Base-by-base conservation (phyloP, 139 green algal species). In the Penium margaritaceum region DNA sequence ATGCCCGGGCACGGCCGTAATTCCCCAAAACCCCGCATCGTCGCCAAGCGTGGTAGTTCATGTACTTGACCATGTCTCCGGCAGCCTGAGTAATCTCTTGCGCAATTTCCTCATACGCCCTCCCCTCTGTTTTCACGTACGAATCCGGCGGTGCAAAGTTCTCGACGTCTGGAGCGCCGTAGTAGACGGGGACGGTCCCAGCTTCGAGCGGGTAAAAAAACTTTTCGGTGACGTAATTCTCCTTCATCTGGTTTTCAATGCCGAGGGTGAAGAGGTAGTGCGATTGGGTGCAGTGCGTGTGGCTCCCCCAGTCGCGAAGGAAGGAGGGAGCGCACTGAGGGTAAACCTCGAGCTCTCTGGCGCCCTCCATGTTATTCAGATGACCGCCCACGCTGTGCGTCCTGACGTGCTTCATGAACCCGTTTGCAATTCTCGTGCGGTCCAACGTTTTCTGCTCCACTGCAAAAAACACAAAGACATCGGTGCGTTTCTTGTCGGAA, bases 151-250 rank as follows among this genome's bases (percentile, higher is more conserved):
- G 51, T 4, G 51, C 51, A 5, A 60, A 60, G 24, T n/a, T 24
- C 19, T n/a, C 51, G 14, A 60, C 30, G 51, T 60, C 51, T 0
- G 51, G 51, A n/a, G 51, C 51, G 0, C 51, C 51, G 0, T 33
- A 33, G 51, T 60, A 60, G 51, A 60, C 30, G 51, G 51, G 51
- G 24, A 60, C 51, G 3, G 51, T 60, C 6, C 51, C 51, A 0
- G 51, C 51, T 60, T 77, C 70, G n/a, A 78, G 37, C 29, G 71
- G 33, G 39, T 44, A 32, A 29, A 78, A 78, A 27, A 78, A 29
- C 71, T 78, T 78, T 39, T 78, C 71, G 1, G 71, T 78, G 33
- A 76, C 71, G 33, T 78, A 78, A 27, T 17, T 29, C 14, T 37
- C 27, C 24, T 17, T 17, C 0, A n/a, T 9, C 1, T 7, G 34